Evolutionary conservation across 163 green algal species (phyloP).

Genomic region (Scenedesmus sp.): DNA sequence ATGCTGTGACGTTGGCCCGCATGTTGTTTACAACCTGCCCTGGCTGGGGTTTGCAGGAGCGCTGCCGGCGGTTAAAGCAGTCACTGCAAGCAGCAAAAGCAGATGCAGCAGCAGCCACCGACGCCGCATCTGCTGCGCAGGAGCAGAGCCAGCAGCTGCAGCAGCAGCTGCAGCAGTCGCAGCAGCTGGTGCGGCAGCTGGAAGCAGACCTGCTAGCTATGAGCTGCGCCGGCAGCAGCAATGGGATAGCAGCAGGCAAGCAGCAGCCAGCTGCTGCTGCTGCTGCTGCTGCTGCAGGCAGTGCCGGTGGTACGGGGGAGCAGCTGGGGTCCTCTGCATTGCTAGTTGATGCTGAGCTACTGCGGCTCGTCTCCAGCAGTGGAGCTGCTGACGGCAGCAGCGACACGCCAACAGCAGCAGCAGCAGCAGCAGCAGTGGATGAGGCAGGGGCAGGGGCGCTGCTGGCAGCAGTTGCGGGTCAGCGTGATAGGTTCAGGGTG

Average conservation of each 20-base stretch:
- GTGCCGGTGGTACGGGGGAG: background rate
- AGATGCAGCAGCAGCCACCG: constrained; percentile 27
- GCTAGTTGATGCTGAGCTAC: background rate
- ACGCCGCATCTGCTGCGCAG: background rate
- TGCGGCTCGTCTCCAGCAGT: background rate
- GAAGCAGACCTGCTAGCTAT: constrained; percentile 39
- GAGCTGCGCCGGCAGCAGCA: constrained; percentile 37
- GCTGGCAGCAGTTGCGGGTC: constrained; percentile 17
- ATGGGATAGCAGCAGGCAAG: background rate
- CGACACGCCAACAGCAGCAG: background rate
- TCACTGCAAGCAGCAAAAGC: background rate
- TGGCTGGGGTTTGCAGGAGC: constrained; percentile 2
- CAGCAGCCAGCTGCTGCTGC: background rate
- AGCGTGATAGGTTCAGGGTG: constrained; percentile 38
- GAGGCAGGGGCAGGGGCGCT: background rate
- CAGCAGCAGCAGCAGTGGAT: background rate
- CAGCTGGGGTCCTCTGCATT: background rate
- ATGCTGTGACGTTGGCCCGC: too few species aligned
- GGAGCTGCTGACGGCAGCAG: background rate
- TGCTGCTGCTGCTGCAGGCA: background rate
- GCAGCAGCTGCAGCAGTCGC: constrained; percentile 24
- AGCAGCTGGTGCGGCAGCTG: constrained; percentile 41
- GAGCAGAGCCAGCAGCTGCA: constrained; percentile 6
- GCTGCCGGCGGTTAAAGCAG: constrained; percentile 26
- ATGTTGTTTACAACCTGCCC: background rate